Base-by-base conservation (phyloP, 1,284 basidiomycete genomes). In the Pseudozyma tsukubaensis region DNA sequence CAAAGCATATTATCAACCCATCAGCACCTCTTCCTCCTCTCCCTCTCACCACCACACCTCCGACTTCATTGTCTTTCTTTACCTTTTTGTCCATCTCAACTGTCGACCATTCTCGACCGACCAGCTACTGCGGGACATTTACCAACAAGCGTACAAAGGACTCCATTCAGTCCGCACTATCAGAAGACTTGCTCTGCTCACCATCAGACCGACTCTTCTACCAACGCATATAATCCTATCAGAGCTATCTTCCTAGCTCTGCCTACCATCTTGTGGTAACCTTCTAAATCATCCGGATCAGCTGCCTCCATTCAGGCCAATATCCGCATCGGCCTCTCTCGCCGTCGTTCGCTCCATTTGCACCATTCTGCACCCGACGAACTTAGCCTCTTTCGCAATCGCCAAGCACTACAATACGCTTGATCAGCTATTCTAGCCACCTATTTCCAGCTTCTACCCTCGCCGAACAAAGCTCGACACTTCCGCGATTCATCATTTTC, bases 281-380 rank as follows among this genome's bases (percentile, higher is more conserved):
- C 39, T 8, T 32, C 50, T 16, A 24, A 3, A 4, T 5, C 16
- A 14, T 16, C 13, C 16, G 54, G 45, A 51, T 51, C 24, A 39
- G 45, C 49, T 45, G 62, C 55, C 69, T 61, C 55, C 52, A 43
- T 62, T 59, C 69, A 65, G 59, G 51, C 62, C 55, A 14, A 47
- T 24, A 42, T 48, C 48, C 48, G 21, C 14, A 13, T 18, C 40
- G 48, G 52, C 56, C 45, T 16, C 48, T 47, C n/a, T 43, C 37
- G 55, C 56, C 45, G 45, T 39, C n/a, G 19, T 48, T 54, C 50
- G 36, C 35, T 50, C 37, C 21, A 36, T 43, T 32, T 52, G 68
- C 68, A 70, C 68, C 32, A 70, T 65, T 58, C 68, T 70, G 58
- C 61, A 59, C 29, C 29, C n/a, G 49, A 55, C 44, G 45, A 56